phyloP scores from a whole-genome alignment of 148 eudicot species.

The Arbutus unedo region DNA sequence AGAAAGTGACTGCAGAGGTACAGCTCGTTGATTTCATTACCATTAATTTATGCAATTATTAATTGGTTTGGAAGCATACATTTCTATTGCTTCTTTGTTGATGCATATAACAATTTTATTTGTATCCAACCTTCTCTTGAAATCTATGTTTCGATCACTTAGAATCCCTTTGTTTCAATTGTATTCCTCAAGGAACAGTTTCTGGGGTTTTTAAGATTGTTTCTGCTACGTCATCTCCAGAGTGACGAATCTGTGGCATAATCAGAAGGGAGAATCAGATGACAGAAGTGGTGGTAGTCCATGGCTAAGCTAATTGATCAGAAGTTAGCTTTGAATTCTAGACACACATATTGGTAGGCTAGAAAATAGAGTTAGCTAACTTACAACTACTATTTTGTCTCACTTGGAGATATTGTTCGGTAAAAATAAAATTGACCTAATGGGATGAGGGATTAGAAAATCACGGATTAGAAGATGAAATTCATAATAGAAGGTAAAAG shows the following conservation, averaged over 20 bases:
- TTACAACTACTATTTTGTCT: not conserved
- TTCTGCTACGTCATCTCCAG: not conserved
- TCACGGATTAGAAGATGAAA: not conserved
- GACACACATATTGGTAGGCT: not conserved
- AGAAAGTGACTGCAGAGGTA: slow-evolving; percentile 66
- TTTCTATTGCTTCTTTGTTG: not conserved
- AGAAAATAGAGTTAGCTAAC: not conserved
- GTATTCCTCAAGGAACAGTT: not conserved
- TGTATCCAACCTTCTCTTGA: not conserved
- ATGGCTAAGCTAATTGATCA: not conserved
- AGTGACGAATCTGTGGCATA: not conserved
- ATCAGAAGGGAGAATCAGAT: not conserved
- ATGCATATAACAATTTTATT: not conserved
- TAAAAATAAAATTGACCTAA: not conserved
- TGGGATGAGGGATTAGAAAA: too few relatives aligned
- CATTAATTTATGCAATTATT: not conserved
- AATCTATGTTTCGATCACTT: not conserved
- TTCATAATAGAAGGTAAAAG: not conserved
- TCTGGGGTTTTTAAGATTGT: not conserved
- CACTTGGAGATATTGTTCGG: not conserved
- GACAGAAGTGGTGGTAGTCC: not conserved
- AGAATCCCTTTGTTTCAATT: not conserved
- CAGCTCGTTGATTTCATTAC: not conserved
- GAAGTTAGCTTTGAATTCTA: not conserved
- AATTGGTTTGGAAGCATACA: not conserved